Evolutionary conservation across 2,329 filamentous ascomycete genomes (phyloP).

Genomic region (Pyricularia sp.): DNA sequence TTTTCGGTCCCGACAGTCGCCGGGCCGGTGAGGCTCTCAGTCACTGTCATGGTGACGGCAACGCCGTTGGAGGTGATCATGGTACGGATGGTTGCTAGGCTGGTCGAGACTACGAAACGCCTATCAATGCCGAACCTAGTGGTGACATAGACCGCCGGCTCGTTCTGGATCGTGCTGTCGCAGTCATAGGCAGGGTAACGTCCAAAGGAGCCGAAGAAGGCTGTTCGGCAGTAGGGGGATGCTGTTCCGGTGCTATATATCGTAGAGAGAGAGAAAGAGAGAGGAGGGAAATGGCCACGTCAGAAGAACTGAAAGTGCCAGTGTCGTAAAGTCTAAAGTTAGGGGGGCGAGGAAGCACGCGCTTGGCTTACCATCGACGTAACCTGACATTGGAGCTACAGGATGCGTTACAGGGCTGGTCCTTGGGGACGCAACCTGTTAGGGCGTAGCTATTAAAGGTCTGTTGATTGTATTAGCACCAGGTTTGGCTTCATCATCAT

Average conservation of each 20-base stretch:
- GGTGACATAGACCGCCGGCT: neutral
- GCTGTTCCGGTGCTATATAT: neutral
- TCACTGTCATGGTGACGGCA: neutral
- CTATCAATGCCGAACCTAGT: neutral
- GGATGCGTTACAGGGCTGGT: neutral
- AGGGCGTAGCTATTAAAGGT: neutral
- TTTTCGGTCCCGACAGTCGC: neutral
- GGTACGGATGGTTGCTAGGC: neutral
- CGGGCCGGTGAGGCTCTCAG: no score
- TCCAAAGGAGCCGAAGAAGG: neutral
- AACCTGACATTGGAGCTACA: neutral
- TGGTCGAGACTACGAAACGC: neutral
- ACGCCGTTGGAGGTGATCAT: no score
- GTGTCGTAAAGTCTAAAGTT: neutral
- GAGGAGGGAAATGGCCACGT: no score
- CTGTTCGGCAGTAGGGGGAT: neutral
- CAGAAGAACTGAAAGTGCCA: neutral
- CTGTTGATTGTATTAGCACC: neutral
- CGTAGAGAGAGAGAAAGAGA: neutral
- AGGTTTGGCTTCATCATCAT: neutral
- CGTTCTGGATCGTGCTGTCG: neutral
- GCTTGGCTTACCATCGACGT: neutral
- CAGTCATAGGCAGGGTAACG: neutral
- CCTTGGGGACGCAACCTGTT: neutral
- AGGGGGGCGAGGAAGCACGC: no score